These are phyloP conservation scores for Flaveria robusta DNA, from an alignment of 129 eudicot species.

Conservation along the genomic window DNA sequence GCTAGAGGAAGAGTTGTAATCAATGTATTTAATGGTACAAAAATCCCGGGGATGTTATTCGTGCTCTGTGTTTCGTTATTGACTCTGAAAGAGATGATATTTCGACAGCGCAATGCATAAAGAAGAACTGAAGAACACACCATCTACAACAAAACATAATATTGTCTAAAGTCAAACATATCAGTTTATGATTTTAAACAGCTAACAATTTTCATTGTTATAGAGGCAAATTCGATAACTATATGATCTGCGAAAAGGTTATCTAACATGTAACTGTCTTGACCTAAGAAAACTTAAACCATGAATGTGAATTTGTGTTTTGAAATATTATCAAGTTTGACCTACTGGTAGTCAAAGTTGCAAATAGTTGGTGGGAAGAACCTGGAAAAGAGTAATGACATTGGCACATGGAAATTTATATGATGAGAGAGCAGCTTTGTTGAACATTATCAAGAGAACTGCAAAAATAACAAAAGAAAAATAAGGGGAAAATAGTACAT, in stretches of 20 bases:
- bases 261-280: background rate
- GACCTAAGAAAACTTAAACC: background rate
- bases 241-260: background rate
- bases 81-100: slow-evolving; percentile 43
- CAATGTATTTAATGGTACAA: slow-evolving; percentile 36
- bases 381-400: slow-evolving; percentile 84
- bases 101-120: slow-evolving; percentile 40
- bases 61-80: slow-evolving; percentile 30
- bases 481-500: slow-evolving; percentile 13
- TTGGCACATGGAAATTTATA: slow-evolving; percentile 71
- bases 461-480: slow-evolving; percentile 36
- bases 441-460: slow-evolving; percentile 71
- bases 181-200: background rate
- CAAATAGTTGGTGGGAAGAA: slow-evolving; percentile 17
- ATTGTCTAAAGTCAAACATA: background rate
- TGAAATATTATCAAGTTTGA: background rate
- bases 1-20: slow-evolving; percentile 50
- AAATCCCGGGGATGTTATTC: slow-evolving; percentile 17
- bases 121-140: slow-evolving; percentile 46
- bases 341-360: background rate
- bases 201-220: background rate
- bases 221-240: background rate
- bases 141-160: slow-evolving; percentile 44
- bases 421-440: slow-evolving; percentile 79
- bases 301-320: background rate